phyloP scores from a whole-genome alignment of 495 filamentous ascomycete species.

The Penicillium soppii region DNA sequence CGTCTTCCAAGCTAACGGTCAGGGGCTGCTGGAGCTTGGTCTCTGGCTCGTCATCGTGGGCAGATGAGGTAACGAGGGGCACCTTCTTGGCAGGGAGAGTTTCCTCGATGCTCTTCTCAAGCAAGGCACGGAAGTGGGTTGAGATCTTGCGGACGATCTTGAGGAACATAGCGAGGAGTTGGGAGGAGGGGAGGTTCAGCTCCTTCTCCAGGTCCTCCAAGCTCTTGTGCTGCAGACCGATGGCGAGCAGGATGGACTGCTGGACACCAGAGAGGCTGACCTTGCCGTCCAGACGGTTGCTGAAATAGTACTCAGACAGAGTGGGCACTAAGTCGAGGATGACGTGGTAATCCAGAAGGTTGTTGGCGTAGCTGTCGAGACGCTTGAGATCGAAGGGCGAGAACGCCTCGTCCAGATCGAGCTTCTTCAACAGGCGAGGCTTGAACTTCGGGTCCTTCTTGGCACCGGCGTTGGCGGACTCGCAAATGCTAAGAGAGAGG shows the following conservation, averaged over 20 bases:
- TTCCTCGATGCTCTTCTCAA: constrained; percentile 71
- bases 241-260: constrained; percentile 78
- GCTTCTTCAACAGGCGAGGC: constrained; percentile 59
- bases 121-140: constrained; percentile 67
- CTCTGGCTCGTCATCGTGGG: constrained; percentile 61
- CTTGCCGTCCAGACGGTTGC: constrained; percentile 61
- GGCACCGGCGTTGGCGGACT: constrained; percentile 75
- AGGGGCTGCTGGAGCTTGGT: constrained; percentile 66
- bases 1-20: constrained; percentile 73
- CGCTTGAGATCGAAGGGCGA: constrained; percentile 94
- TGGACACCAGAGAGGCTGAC: constrained; percentile 77
- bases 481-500: constrained; percentile 82
- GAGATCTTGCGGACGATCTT: constrained; percentile 90
- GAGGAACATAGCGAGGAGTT: constrained; percentile 93
- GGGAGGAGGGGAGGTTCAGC: constrained; percentile 66
- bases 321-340: constrained; percentile 89
- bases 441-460: constrained; percentile 51
- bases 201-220: constrained; percentile 82
- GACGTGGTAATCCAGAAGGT: constrained; percentile 95
- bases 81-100: constrained; percentile 60
- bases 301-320: constrained; percentile 80
- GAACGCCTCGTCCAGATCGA: constrained; percentile 69
- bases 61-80: constrained; percentile 47
- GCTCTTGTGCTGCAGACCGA: constrained; percentile 86
- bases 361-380: constrained; percentile 91